Evolutionary conservation across 164 flowering plant species (phyloP).

Genomic region (Sextonia rubra): DNA sequence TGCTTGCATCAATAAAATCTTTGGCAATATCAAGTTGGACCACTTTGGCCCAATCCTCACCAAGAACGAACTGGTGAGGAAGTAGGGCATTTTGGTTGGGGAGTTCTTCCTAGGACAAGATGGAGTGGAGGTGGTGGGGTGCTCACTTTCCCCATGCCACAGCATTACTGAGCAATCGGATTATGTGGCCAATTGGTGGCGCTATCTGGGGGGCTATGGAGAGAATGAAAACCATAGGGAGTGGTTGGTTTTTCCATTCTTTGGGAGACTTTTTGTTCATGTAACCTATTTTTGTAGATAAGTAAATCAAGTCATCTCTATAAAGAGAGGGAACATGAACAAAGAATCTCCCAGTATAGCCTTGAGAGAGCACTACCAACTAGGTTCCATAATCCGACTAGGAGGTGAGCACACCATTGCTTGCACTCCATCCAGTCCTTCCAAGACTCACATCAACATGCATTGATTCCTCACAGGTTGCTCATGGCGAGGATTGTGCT

Average conservation of each 20-base stretch:
- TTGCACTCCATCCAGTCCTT: constrained; percentile 63
- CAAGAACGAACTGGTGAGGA: constrained; percentile 69
- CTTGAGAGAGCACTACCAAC: constrained; percentile 86
- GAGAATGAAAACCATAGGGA: constrained; percentile 95
- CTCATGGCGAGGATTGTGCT: constrained; percentile 74
- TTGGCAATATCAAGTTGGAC: constrained; percentile 64
- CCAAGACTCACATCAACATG: constrained; percentile 80
- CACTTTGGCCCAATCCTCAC: constrained; percentile 78
- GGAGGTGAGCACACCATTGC: constrained; percentile 86
- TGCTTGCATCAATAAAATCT: constrained; percentile 73
- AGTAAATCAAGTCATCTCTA: no score
- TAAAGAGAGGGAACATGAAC: no score
- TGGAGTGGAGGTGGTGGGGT: constrained; percentile 89
- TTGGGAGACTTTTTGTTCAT: constrained; percentile 43
- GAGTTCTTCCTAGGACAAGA: constrained; percentile 59
- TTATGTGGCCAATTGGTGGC: constrained; percentile 84
- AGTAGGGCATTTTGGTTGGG: constrained; percentile 76
- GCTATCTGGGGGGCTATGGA: constrained; percentile 78
- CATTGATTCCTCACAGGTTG: constrained; percentile 64
- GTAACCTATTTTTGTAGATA: no score
- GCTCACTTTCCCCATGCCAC: constrained; percentile 73
- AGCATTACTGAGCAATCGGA: constrained; percentile 68
- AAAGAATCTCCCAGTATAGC: constrained; percentile 25
- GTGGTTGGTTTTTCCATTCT: constrained; percentile 97
- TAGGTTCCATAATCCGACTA: constrained; percentile 65